Conservation (phyloP, 2,329 filamentous ascomycete species). For the Monosporascus sp. region DNA sequence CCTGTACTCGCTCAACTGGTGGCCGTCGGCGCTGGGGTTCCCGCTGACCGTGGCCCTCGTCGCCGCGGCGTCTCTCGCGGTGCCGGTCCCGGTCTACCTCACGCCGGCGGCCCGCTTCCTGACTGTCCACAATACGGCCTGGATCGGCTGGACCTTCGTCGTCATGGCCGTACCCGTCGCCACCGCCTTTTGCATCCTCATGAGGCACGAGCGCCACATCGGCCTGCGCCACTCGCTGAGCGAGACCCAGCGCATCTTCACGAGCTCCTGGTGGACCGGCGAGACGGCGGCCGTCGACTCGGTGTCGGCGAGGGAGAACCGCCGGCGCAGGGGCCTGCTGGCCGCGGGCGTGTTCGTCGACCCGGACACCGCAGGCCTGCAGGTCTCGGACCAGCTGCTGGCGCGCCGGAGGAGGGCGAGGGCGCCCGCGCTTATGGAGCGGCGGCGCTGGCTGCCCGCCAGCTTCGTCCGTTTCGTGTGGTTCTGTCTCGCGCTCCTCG, state of each 20-base stretch:
- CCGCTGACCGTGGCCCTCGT: constrained; percentile 58
- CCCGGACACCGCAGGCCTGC: constrained; percentile 24
- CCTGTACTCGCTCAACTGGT: constrained; percentile 67
- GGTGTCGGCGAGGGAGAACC: constrained; percentile 34
- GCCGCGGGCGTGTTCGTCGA: constrained; percentile 31
- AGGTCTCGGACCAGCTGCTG: constrained; percentile 15
- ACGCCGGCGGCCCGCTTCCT: constrained; percentile 47
- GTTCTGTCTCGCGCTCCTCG: constrained; percentile 60
- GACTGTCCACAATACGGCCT: constrained; percentile 58
- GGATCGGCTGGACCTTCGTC: constrained; percentile 65
- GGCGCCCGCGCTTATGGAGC: constrained; percentile 34
- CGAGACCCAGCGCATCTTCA: constrained; percentile 63
- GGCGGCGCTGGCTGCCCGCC: constrained; percentile 54
- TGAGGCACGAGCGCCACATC: constrained; percentile 59
- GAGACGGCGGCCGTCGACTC: constrained; percentile 43
- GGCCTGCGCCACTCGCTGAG: constrained; percentile 55
- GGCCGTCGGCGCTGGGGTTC: constrained; percentile 59
- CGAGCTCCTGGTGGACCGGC: constrained; percentile 59
- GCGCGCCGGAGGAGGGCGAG: not conserved
- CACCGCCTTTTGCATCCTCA: constrained; percentile 58
- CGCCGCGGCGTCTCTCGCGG: constrained; percentile 52
- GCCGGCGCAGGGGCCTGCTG: constrained; percentile 30
- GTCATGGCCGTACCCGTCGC: constrained; percentile 65
- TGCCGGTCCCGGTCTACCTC: constrained; percentile 56
- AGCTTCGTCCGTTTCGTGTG: constrained; percentile 65